Conservation (phyloP, 495 filamentous ascomycete genomes). For the Baudoinia panamericana region DNA sequence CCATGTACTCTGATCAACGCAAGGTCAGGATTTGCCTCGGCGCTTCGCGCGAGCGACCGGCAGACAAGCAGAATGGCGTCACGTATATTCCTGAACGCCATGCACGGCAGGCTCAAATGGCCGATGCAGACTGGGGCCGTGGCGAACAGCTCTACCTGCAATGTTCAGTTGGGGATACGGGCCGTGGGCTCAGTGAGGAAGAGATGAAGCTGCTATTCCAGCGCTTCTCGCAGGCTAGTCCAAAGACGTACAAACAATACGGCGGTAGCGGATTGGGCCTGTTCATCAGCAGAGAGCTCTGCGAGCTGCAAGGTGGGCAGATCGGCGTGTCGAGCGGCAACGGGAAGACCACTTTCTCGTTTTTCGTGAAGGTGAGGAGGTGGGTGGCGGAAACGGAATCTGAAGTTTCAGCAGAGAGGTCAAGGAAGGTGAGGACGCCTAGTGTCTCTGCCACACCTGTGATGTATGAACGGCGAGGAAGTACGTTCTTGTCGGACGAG, state of each 20-base stretch:
- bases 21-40: conserved; percentile 56
- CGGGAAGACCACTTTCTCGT: conserved; percentile 66
- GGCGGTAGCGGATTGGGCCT: conserved; percentile 72
- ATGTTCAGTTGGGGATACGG: conserved; percentile 64
- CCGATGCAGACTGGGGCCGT: conserved; percentile 54
- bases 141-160: conserved; percentile 57
- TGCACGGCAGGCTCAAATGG: conserved; percentile 10
- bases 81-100: conserved; percentile 26
- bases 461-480: background rate
- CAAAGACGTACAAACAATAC: conserved; percentile 65
- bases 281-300: conserved; percentile 64
- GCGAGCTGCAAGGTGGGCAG: conserved; percentile 68
- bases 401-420: background rate
- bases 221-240: conserved; percentile 65
- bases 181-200: conserved; percentile 57
- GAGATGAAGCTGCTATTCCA: conserved; percentile 65
- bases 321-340: conserved; percentile 62
- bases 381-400: conserved; percentile 20
- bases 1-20: conserved; percentile 36
- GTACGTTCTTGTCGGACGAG: background rate
- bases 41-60: conserved; percentile 45
- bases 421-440: background rate
- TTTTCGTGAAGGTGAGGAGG: conserved; percentile 54
- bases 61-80: conserved; percentile 32
- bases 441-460: background rate